Percentiles rank a stretch among this genome's conserved stretches.
These are phyloP conservation scores for Tricholoma sp. DNA, from an alignment of 768 basidiomycete genomes.

Conservation along the genomic window DNA sequence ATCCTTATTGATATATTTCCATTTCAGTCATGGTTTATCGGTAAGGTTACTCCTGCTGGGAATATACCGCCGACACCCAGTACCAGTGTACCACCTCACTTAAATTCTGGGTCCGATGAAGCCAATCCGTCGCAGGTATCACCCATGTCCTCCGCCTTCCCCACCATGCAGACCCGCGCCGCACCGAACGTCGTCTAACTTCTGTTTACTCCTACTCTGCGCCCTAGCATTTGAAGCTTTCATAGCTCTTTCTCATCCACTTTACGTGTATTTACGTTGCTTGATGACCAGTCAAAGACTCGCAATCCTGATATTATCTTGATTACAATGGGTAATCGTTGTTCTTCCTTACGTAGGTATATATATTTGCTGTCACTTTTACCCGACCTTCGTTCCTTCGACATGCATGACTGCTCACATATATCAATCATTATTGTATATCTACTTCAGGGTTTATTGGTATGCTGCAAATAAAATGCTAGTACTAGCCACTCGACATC, in stretches of 20 bases:
- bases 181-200: slow-evolving; percentile 16
- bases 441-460: neutral
- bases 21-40: slow-evolving; percentile 86
- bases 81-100: slow-evolving; percentile 29
- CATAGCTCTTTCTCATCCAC: neutral
- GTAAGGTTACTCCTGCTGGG: slow-evolving; percentile 65
- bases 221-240: neutral
- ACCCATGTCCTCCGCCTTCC: slow-evolving; percentile 84
- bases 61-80: slow-evolving; percentile 42
- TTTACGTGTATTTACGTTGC: neutral
- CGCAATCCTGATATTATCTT: neutral
- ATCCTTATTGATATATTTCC: slow-evolving; percentile 7
- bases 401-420: slow-evolving; percentile 1
- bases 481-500: neutral
- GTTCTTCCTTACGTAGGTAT: neutral
- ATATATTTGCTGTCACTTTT: neutral
- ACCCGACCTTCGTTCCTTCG: neutral
- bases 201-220: neutral
- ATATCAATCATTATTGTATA: slow-evolving; percentile 7
- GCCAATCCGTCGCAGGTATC: slow-evolving; percentile 52
- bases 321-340: neutral
- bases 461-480: neutral
- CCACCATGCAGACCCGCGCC: slow-evolving; percentile 37
- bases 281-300: neutral
- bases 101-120: slow-evolving; percentile 28